A percentile compares a stretch with the other conserved stretches of the same genome.
phyloP scores from a whole-genome alignment of 371 early-diverging fungal genomes.

The Lichtheimia hyalospora region DNA sequence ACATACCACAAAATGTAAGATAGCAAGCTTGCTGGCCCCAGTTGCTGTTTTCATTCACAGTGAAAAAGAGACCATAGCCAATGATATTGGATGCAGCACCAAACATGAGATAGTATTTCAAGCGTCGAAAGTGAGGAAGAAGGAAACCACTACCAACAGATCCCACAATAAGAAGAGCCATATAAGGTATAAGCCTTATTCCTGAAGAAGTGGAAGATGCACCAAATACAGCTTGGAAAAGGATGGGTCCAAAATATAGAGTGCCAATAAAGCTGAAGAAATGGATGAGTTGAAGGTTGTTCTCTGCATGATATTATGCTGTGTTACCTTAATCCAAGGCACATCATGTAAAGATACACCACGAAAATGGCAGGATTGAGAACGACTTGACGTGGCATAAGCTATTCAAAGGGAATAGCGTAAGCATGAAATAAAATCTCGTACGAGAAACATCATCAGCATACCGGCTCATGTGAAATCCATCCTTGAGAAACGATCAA shows the following conservation, averaged over 20 bases:
- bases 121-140: constrained; percentile 18
- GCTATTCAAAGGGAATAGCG: neutral
- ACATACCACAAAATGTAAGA: constrained; percentile 30
- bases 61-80: constrained; percentile 45
- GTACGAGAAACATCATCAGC: constrained; percentile 25
- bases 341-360: constrained; percentile 35
- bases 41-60: constrained; percentile 31
- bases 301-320: neutral
- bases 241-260: constrained; percentile 70
- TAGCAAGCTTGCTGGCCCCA: constrained; percentile 46
- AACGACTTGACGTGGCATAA: constrained; percentile 16
- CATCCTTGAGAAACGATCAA: constrained; percentile 17
- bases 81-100: constrained; percentile 34
- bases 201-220: constrained; percentile 40
- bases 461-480: constrained; percentile 20
- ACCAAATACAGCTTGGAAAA: constrained; percentile 51
- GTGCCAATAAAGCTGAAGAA: constrained; percentile 56
- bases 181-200: constrained; percentile 44
- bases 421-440: constrained; percentile 29
- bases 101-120: constrained; percentile 29
- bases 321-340: constrained; percentile 54
- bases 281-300: neutral
- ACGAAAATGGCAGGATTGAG: constrained; percentile 15
- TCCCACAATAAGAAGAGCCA: constrained; percentile 39
- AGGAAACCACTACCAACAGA: constrained; percentile 33